Conservation (phyloP, 1,139 yeast species). For the Sugiyamaella novakii region DNA sequence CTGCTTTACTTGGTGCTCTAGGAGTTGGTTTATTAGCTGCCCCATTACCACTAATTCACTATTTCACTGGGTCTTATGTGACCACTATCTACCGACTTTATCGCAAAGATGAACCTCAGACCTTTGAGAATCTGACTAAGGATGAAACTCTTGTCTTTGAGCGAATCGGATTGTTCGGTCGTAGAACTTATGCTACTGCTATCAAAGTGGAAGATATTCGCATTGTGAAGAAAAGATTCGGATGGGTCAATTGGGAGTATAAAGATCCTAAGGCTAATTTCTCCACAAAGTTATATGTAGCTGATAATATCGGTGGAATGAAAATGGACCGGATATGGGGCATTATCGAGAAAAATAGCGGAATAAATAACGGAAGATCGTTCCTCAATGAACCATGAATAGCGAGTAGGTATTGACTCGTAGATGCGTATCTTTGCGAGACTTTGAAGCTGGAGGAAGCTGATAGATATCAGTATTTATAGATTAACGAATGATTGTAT, state of each 20-base stretch:
- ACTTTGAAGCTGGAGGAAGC: too few species aligned
- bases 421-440: neutral
- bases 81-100: constrained; percentile 71
- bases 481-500: too few species aligned
- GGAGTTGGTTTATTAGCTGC: constrained; percentile 34
- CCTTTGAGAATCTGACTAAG: constrained; percentile 57
- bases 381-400: constrained; percentile 33
- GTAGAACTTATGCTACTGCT: constrained; percentile 63
- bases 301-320: constrained; percentile 76
- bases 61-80: constrained; percentile 67
- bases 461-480: too few species aligned
- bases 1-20: constrained; percentile 22
- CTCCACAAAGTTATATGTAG: constrained; percentile 55
- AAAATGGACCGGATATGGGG: constrained; percentile 88
- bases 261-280: constrained; percentile 37
- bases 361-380: constrained; percentile 65
- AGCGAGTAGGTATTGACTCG: too few species aligned
- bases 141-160: constrained; percentile 73
- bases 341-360: constrained; percentile 65
- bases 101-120: constrained; percentile 61
- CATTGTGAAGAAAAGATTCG: constrained; percentile 47
- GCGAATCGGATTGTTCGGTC: constrained; percentile 67
- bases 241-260: constrained; percentile 63
- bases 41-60: constrained; percentile 56
- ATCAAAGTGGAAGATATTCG: constrained; percentile 54